phyloP scores from a whole-genome alignment of 2,329 filamentous ascomycete genomes.

The Colletotrichum somersetense region DNA sequence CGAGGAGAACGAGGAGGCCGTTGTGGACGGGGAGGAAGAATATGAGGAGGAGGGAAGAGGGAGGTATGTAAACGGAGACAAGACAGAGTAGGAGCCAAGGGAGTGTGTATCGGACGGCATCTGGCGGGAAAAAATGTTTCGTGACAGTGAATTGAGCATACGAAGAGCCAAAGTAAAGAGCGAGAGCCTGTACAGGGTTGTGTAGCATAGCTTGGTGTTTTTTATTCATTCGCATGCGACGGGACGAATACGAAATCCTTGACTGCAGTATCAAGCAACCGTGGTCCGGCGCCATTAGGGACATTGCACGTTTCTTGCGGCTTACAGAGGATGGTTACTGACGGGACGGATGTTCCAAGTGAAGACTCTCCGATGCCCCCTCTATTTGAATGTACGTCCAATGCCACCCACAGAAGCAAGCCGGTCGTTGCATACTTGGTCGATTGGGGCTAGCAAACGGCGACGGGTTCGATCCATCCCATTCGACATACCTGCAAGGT shows the following conservation, averaged over 20 bases:
- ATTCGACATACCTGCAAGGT: constrained; percentile 5
- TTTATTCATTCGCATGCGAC: background rate
- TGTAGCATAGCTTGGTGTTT: constrained; percentile 15
- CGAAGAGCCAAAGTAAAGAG: background rate
- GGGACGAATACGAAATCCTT: background rate
- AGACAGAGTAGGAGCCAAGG: constrained; percentile 1
- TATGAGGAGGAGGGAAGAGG: background rate
- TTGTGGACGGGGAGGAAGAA: constrained; percentile 28
- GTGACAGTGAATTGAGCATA: background rate
- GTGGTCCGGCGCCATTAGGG: background rate
- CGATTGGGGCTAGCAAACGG: background rate
- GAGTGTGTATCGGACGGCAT: background rate
- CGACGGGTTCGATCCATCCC: background rate
- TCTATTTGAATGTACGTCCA: background rate
- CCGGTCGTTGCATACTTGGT: constrained; percentile 2
- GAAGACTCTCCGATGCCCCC: background rate
- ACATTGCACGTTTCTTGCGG: too few species aligned
- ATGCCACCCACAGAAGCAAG: background rate
- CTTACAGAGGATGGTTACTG: background rate
- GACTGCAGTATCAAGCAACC: background rate
- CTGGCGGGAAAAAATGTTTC: too few species aligned
- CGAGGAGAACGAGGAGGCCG: constrained; percentile 46
- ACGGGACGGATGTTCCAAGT: background rate
- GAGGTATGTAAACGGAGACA: background rate
- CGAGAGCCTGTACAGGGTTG: background rate